phyloP scores from a whole-genome alignment of 2,329 filamentous ascomycete species.

The Penicillium brasilianum region DNA sequence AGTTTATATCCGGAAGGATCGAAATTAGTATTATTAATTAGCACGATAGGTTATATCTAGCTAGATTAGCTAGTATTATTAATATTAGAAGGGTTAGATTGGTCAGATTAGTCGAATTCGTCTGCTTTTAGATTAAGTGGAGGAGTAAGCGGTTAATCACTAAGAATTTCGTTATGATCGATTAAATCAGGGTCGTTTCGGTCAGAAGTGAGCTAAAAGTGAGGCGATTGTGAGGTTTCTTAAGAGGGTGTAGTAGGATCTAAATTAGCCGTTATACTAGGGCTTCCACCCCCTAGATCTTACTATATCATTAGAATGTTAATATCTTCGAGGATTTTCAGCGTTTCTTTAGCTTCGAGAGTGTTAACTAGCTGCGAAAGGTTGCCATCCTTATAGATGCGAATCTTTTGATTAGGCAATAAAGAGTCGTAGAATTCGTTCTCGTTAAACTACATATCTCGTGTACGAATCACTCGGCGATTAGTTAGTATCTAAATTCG shows the following conservation, averaged over 20 bases:
- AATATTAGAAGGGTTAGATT: no score
- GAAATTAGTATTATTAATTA: no score
- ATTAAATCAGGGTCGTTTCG: not conserved
- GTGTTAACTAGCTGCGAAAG: not conserved
- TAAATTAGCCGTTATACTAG: not conserved
- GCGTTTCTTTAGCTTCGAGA: not conserved
- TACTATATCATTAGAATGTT: not conserved
- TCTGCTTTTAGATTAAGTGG: no score
- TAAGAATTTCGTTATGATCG: not conserved
- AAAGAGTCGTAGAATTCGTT: not conserved
- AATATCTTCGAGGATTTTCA: not conserved
- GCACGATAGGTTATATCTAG: no score
- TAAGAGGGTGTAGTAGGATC: no score
- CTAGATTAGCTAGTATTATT: no score
- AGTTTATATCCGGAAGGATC: no score
- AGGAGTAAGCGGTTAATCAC: no score
- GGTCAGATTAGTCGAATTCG: no score
- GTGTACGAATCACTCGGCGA: not conserved
- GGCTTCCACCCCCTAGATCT: not conserved
- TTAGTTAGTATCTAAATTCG: not conserved
- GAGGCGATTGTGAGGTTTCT: not conserved
- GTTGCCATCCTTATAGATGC: not conserved
- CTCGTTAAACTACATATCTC: not conserved
- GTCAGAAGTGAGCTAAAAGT: not conserved
- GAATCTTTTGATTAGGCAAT: not conserved